Evolutionary conservation across 2,329 filamentous ascomycete genomes (phyloP).

Genomic region (Alternaria tenuissima): DNA sequence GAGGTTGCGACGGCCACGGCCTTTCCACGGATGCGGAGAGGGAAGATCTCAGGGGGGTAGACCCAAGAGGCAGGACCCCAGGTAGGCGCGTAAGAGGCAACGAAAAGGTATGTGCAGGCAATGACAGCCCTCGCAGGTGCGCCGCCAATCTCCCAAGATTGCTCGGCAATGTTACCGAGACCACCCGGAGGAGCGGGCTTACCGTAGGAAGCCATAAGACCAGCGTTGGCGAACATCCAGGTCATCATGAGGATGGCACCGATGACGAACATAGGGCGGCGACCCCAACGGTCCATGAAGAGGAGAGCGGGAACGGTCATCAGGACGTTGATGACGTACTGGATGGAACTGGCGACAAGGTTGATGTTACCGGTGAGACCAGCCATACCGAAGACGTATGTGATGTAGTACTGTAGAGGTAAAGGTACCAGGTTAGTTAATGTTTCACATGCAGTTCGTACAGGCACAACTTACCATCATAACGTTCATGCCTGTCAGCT

Average conservation of each 20-base stretch:
- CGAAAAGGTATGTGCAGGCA: constrained; percentile 76
- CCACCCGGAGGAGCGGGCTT: constrained; percentile 51
- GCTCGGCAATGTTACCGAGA: constrained; percentile 53
- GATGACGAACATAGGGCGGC: constrained; percentile 71
- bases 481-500: constrained; percentile 79
- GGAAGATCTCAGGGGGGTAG: constrained; percentile 70
- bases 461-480: constrained; percentile 59
- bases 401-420: constrained; percentile 35
- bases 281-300: constrained; percentile 79
- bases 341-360: constrained; percentile 72
- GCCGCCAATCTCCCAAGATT: constrained; percentile 52
- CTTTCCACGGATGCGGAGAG: constrained; percentile 69
- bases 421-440: not conserved
- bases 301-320: constrained; percentile 81
- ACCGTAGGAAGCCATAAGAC: constrained; percentile 68
- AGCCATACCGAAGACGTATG: constrained; percentile 76
- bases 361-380: constrained; percentile 67
- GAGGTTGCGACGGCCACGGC: constrained; percentile 68
- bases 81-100: constrained; percentile 71
- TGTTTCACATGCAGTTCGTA: too few species aligned
- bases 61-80: constrained; percentile 68
- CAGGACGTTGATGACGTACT: constrained; percentile 80
- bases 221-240: constrained; percentile 70
- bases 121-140: constrained; percentile 62
- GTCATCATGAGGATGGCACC: constrained; percentile 71